Conservation (phyloP, 371 early-diverging fungal genomes). For the Synchytrium microbalum region DNA sequence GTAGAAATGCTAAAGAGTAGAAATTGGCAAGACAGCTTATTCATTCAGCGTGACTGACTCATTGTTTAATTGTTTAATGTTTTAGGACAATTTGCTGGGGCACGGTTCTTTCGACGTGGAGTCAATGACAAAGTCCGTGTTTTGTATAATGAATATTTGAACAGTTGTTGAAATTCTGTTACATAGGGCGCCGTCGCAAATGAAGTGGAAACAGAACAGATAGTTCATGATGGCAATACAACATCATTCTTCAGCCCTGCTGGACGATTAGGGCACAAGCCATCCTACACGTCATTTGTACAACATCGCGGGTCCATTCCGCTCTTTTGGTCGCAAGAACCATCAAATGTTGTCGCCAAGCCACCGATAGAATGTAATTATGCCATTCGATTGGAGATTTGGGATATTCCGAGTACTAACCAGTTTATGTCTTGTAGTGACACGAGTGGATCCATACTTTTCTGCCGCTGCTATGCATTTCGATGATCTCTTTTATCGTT, state of each 20-base stretch:
- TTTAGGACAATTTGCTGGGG: slow-evolving; percentile 95
- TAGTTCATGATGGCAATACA: slow-evolving; percentile 81
- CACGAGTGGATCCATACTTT: slow-evolving; percentile 85
- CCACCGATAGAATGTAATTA: slow-evolving; percentile 77
- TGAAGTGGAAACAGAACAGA: slow-evolving; percentile 99
- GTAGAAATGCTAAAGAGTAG: no score
- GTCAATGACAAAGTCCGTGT: slow-evolving; percentile 60
- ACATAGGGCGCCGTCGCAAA: slow-evolving; percentile 90
- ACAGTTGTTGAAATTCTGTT: not conserved
- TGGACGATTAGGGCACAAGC: slow-evolving; percentile 41
- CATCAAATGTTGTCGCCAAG: slow-evolving; percentile 84
- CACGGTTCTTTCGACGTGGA: slow-evolving; percentile 94
- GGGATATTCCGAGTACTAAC: not conserved
- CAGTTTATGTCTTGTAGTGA: slow-evolving; percentile 33
- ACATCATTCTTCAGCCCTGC: slow-evolving; percentile 59
- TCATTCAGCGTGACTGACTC: no score
- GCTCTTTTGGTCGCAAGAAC: slow-evolving; percentile 90
- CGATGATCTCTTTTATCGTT: slow-evolving; percentile 77
- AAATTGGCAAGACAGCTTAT: no score
- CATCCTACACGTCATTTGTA: slow-evolving; percentile 82
- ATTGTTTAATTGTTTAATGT: no score
- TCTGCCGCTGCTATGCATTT: slow-evolving; percentile 88
- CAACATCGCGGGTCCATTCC: slow-evolving; percentile 97
- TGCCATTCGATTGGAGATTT: not conserved
- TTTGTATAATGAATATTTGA: not conserved